phyloP scores from a whole-genome alignment of 305 asterid genomes.

The Lippia alba region DNA sequence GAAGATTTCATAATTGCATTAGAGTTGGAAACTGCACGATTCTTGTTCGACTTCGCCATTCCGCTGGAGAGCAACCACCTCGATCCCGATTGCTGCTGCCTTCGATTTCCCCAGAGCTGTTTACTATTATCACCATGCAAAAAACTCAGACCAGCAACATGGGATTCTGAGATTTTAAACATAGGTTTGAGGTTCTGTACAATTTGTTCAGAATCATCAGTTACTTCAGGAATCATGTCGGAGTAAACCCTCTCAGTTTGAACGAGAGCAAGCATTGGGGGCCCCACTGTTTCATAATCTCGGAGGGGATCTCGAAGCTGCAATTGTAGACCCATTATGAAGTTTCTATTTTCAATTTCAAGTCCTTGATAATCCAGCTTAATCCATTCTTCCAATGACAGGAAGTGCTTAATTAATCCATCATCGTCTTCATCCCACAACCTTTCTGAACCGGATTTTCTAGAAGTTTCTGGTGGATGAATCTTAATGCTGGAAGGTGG shows the following conservation, averaged over 20 bases:
- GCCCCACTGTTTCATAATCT: slow-evolving; percentile 72
- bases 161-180: slow-evolving; percentile 61
- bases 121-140: slow-evolving; percentile 36
- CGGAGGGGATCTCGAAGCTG: slow-evolving; percentile 90
- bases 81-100: slow-evolving; percentile 68
- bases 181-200: slow-evolving; percentile 31
- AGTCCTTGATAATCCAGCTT: slow-evolving; percentile 55
- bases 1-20: slow-evolving; percentile 47
- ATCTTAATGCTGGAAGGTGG: slow-evolving; percentile 60
- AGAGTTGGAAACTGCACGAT: slow-evolving; percentile 38
- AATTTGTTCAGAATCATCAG: slow-evolving; percentile 28
- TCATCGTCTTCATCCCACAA: slow-evolving; percentile 31
- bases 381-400: slow-evolving; percentile 72
- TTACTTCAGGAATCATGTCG: slow-evolving; percentile 32
- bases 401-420: slow-evolving; percentile 50
- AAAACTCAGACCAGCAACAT: slow-evolving; percentile 63
- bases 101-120: slow-evolving; percentile 53
- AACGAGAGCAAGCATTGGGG: slow-evolving; percentile 72
- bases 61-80: slow-evolving; percentile 84
- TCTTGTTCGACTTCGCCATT: slow-evolving; percentile 51
- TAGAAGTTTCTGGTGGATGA: slow-evolving; percentile 35
- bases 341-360: slow-evolving; percentile 35
- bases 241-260: slow-evolving; percentile 53
- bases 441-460: slow-evolving; percentile 31
- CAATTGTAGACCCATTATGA: slow-evolving; percentile 63